Percentiles rank a stretch among this genome's conserved stretches.
Evolutionary conservation across 2,329 filamentous ascomycete species (phyloP).

Genomic region (Amauroascus verrucosus): DNA sequence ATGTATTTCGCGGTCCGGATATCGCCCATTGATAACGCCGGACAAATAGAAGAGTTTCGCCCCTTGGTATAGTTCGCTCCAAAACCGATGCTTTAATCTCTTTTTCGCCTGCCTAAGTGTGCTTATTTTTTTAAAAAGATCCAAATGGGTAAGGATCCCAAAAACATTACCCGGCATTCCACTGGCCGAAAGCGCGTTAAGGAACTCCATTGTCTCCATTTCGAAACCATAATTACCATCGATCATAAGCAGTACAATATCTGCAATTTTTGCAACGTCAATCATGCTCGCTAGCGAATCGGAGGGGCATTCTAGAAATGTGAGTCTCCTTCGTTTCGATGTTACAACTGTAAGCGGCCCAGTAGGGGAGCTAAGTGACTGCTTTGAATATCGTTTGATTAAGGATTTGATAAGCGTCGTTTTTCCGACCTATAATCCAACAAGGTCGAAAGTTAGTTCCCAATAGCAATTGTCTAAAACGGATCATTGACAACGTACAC

Average conservation of each 20-base stretch:
- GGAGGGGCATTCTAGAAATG: slow-evolving; percentile 91
- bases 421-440: slow-evolving; percentile 54
- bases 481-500: slow-evolving; percentile 46
- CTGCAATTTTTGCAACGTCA: slow-evolving; percentile 90
- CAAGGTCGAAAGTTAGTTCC: neutral
- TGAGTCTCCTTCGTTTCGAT: slow-evolving; percentile 86
- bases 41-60: slow-evolving; percentile 96
- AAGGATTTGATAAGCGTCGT: slow-evolving; percentile 92
- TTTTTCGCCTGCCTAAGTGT: slow-evolving; percentile 91
- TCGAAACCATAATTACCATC: slow-evolving; percentile 98
- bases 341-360: slow-evolving; percentile 94
- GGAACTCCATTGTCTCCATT: slow-evolving; percentile 99
- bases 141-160: slow-evolving; percentile 89
- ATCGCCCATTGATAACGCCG: slow-evolving; percentile 90
- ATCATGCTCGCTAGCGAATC: slow-evolving; percentile 93
- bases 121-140: slow-evolving; percentile 89
- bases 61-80: slow-evolving; percentile 93
- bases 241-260: slow-evolving; percentile 95
- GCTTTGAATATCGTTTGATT: slow-evolving; percentile 88
- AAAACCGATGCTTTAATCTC: slow-evolving; percentile 85
- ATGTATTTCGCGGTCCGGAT: slow-evolving; percentile 91
- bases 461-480: neutral
- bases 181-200: slow-evolving; percentile 84
- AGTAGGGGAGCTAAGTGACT: slow-evolving; percentile 77
- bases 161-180: slow-evolving; percentile 99